A percentile compares a stretch with the other conserved stretches of the same genome.
phyloP scores from a whole-genome alignment of 371 early-diverging fungal species.

The Zopfochytrium polystomum region DNA sequence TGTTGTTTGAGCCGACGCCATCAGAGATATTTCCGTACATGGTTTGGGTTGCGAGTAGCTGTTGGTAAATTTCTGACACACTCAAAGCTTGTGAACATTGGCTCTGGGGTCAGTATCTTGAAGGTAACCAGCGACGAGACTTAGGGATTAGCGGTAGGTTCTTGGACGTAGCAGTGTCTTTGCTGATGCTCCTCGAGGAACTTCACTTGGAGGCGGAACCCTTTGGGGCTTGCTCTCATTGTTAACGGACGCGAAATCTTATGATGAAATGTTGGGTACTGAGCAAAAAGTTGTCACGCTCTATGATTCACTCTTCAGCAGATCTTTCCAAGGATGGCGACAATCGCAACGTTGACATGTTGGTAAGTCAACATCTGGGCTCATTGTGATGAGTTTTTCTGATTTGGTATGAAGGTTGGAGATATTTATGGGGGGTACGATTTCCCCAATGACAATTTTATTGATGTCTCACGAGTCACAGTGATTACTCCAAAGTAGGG shows the following conservation, averaged over 20 bases:
- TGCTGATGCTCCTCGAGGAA: slow-evolving; percentile 35
- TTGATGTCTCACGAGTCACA: not conserved
- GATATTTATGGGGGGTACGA: slow-evolving; percentile 86
- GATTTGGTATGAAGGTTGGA: slow-evolving; percentile 53
- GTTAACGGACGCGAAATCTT: slow-evolving; percentile 70
- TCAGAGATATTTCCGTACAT: slow-evolving; percentile 75
- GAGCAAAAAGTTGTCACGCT: too few relatives aligned
- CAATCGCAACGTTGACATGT: slow-evolving; percentile 88
- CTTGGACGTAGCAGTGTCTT: not conserved
- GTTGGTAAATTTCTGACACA: not conserved
- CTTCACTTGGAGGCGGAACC: slow-evolving; percentile 97
- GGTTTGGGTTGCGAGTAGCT: slow-evolving; percentile 39
- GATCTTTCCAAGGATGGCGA: slow-evolving; percentile 85
- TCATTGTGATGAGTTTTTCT: not conserved
- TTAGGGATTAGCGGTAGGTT: slow-evolving; percentile 84
- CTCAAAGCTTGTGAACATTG: slow-evolving; percentile 80
- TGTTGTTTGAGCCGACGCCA: slow-evolving; percentile 76
- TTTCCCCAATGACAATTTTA: too few relatives aligned
- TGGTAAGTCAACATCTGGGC: slow-evolving; percentile 44
- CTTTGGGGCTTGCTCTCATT: slow-evolving; percentile 90
- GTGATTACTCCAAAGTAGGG: slow-evolving; percentile 55
- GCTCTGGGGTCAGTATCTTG: slow-evolving; percentile 85
- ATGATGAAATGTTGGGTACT: slow-evolving; percentile 90
- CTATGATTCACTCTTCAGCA: too few relatives aligned
- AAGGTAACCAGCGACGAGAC: slow-evolving; percentile 79